Evolutionary conservation across 257 asterid species (phyloP), one percentile per base, ranked within the genome.

Genomic region (Gentiana dahurica): DNA sequence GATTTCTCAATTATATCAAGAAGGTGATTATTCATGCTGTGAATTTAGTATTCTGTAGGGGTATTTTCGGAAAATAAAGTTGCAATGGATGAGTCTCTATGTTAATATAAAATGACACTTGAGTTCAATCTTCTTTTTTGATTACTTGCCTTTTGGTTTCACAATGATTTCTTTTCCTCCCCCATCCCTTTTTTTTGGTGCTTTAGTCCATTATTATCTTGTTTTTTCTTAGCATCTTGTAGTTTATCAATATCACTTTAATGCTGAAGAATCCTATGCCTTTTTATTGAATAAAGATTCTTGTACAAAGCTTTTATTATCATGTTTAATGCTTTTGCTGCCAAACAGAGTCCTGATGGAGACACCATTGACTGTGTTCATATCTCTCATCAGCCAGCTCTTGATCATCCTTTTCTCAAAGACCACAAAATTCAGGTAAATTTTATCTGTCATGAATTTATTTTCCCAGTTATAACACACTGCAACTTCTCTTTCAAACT

Each of bases 321-420:
- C n/a, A 4, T 34, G 34, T 49, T 36, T n/a, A 44, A 44, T 61
- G 52, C 8, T 7, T 55, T 36, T 68, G 56, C 52, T 73, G 59
- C 53, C 62, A 49, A 69, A 58, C 94, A 87, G 96, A 87, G 94
- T 49, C 77, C 85, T 57, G 96, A 87, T 71, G 96, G 96, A 36
- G 95, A 87, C 83, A 73, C 61, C 64, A 87, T 87, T 56, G 96
- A 87, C 78, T 87, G 96, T 65, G 86, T 87, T 7, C 92, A 67
- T 82, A 73, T 87, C 69, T 73, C 94, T 77, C 80, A 81, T 49
- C 96, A 87, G 60, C 92, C 87, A 46, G 94, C 95, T 60, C 84
- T 87, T 60, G 96, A 87, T 74, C 95, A 84, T n/a, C 95, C 95
- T 34, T 85, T 87, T 61, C 89, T 87, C 76, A 84, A 78, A 77